Base-by-base conservation (phyloP, 495 filamentous ascomycete species). In the Lasiosphaeris hirsuta region DNA sequence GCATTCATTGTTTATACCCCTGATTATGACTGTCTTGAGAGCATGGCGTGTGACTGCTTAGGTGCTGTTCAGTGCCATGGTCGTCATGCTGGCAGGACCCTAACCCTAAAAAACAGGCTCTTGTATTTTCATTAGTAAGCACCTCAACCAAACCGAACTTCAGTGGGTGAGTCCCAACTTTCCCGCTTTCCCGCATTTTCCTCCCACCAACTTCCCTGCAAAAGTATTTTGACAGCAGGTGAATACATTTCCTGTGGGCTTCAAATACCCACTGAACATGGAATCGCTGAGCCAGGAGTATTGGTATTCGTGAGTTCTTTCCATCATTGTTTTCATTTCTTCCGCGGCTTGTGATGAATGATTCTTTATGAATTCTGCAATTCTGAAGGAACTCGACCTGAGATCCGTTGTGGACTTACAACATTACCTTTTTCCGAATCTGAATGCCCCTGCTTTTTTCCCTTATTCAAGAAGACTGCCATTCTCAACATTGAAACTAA, bases 311-410 rank as follows among this genome's bases (percentile, higher is more conserved):
- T 30, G 23, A 30, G 3, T 19, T 50, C 10, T 8, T 48, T 41
- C 53, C 23, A 30, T 2, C 23, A 30, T 30, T 53, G 34, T 33
- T 30, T 13, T 7, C 23, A 11, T 35, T 10, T 15, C n/a, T 34
- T 37, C 17, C 30, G 2, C 5, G 23, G 23, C 45, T 40, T 51
- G 51, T 65, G 63, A 72, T 79, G 78, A 68, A 78, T 78, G 73
- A 78, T 69, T 74, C 64, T 68, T 62, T 65, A 75, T 74, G 77
- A 77, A 77, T 80, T 81, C 79, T 81, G 79, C 79, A 81, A 81
- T 79, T 68, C 78, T 76, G 61, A 81, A 76, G 63, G 71, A 39
- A 42, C 58, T 63, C 35, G 35, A 59, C 40, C 51, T 38, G 44
- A 57, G 58, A 46, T 44, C 48, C 57, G 19, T 6, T 70, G 67